Conservation (phyloP, 2,329 filamentous ascomycete species). For the Cyphellophora attinorum region DNA sequence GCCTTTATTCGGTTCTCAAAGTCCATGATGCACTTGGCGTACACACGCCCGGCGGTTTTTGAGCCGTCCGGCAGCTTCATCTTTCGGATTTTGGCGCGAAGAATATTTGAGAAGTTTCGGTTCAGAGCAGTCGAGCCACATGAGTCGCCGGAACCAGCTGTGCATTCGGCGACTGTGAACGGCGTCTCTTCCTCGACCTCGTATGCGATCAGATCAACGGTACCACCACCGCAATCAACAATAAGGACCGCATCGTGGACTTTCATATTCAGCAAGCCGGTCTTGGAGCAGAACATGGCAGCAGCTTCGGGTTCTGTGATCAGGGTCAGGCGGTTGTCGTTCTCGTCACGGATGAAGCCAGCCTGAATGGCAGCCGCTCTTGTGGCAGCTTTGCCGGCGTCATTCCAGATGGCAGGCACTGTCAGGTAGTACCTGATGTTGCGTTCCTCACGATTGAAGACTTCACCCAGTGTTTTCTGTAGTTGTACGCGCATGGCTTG, state of each 20-base stretch:
- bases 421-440: conserved; percentile 98
- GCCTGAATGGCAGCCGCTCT: conserved; percentile 93
- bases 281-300: conserved; percentile 95
- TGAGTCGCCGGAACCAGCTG: conserved; percentile 91
- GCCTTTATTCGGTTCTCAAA: conserved; percentile 99
- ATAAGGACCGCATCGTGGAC: conserved; percentile 98
- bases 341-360: conserved; percentile 91
- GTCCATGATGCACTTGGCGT: conserved; percentile 99
- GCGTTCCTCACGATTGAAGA: conserved; percentile 94
- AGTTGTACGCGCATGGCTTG: conserved; percentile 94
- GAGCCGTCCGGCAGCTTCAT: conserved; percentile 98
- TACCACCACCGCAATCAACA: conserved; percentile 96
- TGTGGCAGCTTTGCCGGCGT: conserved; percentile 94
- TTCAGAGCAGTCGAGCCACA: conserved; percentile 98
- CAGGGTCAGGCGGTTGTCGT: conserved; percentile 89
- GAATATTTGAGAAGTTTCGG: conserved; percentile 95
- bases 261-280: conserved; percentile 88
- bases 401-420: conserved; percentile 99
- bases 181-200: conserved; percentile 97
- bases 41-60: conserved; percentile 94
- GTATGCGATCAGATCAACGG: conserved; percentile 97
- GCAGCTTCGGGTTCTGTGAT: conserved; percentile 96
- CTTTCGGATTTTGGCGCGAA: conserved; percentile 94
- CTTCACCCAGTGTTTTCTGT: conserved; percentile 92
- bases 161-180: conserved; percentile 94